phyloP scores from a whole-genome alignment of 2,329 filamentous ascomycete species.

The Mollisiaceae sp. region DNA sequence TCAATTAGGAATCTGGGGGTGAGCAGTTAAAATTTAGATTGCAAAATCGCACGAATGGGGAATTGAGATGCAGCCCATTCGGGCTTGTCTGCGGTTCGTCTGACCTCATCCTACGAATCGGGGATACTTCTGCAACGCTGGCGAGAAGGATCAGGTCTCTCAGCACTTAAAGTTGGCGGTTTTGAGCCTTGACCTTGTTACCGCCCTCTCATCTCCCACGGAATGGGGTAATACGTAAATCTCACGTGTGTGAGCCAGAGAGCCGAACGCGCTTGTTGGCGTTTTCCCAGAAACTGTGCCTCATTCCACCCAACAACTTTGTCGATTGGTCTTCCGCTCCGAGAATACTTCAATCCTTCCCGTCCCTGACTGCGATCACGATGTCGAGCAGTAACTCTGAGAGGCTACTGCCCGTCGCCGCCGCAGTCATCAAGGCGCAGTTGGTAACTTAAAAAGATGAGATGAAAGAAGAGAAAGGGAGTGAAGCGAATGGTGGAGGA shows the following conservation, averaged over 20 bases:
- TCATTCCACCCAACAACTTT: not conserved
- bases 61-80: not conserved
- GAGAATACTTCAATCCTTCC: conserved; percentile 1
- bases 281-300: not conserved
- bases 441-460: not conserved
- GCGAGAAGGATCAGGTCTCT: not conserved
- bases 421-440: conserved; percentile 4
- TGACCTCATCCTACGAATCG: not conserved
- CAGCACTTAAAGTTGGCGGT: not conserved
- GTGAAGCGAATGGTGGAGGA: not conserved
- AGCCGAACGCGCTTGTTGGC: not conserved
- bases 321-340: not conserved
- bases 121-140: not conserved
- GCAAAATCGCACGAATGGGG: not conserved
- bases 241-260: not conserved
- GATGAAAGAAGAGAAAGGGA: not conserved
- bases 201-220: not conserved
- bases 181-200: not conserved
- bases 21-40: not conserved
- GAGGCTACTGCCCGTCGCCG: not conserved
- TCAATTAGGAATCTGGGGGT: not conserved
- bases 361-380: not conserved
- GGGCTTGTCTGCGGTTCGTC: not conserved
- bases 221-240: not conserved
- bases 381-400: not conserved